Conservation (phyloP, 345 rosid genomes). For the Brassica nigra region DNA sequence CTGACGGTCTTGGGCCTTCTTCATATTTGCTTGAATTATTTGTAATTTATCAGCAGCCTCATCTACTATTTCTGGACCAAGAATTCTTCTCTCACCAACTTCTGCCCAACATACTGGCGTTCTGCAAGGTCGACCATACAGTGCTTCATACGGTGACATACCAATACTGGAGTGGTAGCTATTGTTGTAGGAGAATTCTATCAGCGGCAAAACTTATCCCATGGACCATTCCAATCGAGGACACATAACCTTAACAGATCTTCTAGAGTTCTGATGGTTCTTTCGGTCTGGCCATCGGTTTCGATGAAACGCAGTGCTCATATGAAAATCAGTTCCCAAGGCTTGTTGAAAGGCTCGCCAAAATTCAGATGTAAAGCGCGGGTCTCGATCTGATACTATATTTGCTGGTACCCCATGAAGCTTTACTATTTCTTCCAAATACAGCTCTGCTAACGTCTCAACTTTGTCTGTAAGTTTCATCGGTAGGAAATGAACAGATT, state of each 20-base stretch:
- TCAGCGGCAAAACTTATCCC: background rate
- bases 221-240: background rate
- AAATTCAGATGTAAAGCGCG: too few relatives aligned
- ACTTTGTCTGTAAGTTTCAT: too few relatives aligned
- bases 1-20: background rate
- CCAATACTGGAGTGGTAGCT: background rate
- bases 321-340: background rate
- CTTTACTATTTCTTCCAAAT: too few relatives aligned
- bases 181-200: background rate
- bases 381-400: too few relatives aligned
- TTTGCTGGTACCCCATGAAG: too few relatives aligned
- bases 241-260: background rate
- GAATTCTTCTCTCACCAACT: background rate
- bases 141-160: background rate
- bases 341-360: too few relatives aligned
- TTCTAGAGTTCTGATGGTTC: background rate
- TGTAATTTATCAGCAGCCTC: too few relatives aligned
- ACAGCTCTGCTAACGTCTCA: too few relatives aligned
- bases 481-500: too few relatives aligned
- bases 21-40: background rate
- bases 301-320: background rate
- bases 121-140: background rate
- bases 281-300: background rate
- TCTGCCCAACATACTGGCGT: background rate
- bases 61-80: background rate